A percentile compares a stretch with the other conserved stretches of the same genome.
Conservation (phyloP, 2,329 filamentous ascomycete genomes). For the Domatiomyces globalis region DNA sequence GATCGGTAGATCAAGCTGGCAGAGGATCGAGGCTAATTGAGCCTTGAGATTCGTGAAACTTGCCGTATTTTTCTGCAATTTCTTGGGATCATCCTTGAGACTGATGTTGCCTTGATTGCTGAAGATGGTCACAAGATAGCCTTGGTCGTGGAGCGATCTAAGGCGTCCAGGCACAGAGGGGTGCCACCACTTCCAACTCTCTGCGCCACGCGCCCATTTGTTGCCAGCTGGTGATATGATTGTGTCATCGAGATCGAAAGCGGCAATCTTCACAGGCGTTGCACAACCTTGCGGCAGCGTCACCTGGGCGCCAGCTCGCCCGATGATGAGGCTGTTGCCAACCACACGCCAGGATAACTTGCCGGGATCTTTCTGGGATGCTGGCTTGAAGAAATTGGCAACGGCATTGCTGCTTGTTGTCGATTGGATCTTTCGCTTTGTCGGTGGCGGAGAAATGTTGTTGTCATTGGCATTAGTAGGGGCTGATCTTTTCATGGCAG, state of each 20-base stretch:
- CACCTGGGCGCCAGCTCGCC: constrained; percentile 39
- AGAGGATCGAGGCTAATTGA: constrained; percentile 57
- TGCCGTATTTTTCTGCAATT: constrained; percentile 51
- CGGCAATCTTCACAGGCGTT: constrained; percentile 25
- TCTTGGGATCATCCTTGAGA: constrained; percentile 58
- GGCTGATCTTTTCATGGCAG: constrained; percentile 23
- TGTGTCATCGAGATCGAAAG: constrained; percentile 58
- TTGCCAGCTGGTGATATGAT: constrained; percentile 74
- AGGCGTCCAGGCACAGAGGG: constrained; percentile 52
- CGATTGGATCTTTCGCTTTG: constrained; percentile 41
- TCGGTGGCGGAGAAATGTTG: constrained; percentile 43
- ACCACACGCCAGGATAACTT: constrained; percentile 54
- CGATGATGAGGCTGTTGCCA: constrained; percentile 61
- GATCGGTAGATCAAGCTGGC: constrained; percentile 58
- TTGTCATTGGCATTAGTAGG: constrained; percentile 22
- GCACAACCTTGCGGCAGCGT: constrained; percentile 4
- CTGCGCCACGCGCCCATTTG: constrained; percentile 53
- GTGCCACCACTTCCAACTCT: constrained; percentile 95
- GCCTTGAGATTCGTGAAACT: constrained; percentile 68
- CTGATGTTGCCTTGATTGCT: constrained; percentile 81
- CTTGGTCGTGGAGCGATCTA: constrained; percentile 54
- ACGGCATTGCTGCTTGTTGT: constrained; percentile 47
- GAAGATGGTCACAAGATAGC: constrained; percentile 62
- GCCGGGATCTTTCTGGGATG: constrained; percentile 70
- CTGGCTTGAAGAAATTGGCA: constrained; percentile 74